phyloP scores from a whole-genome alignment of 495 filamentous ascomycete genomes.

The Xanthoparmelia taractica region DNA sequence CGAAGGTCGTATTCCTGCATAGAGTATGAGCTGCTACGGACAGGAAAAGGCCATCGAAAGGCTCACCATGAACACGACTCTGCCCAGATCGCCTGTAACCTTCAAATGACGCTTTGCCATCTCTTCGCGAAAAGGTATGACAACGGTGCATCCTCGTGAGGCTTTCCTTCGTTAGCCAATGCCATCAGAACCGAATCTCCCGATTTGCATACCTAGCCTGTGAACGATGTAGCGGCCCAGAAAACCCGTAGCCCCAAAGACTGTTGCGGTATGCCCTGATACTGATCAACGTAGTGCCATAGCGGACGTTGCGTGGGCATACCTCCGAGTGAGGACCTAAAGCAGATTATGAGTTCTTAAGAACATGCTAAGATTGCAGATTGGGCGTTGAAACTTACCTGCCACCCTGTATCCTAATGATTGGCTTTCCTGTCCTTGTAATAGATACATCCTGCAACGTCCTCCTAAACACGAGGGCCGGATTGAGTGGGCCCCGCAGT shows the following conservation, averaged over 20 bases:
- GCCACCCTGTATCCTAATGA: slow-evolving; percentile 74
- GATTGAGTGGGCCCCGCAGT: neutral
- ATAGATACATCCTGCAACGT: slow-evolving; percentile 72
- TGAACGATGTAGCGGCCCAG: slow-evolving; percentile 97
- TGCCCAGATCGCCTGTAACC: slow-evolving; percentile 84
- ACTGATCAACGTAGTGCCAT: neutral
- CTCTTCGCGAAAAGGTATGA: slow-evolving; percentile 92
- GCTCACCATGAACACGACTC: slow-evolving; percentile 72
- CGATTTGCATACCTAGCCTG: slow-evolving; percentile 62
- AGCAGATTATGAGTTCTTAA: slow-evolving; percentile 16
- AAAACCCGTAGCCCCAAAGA: slow-evolving; percentile 96
- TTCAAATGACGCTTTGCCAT: slow-evolving; percentile 97
- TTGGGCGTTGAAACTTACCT: slow-evolving; percentile 50
- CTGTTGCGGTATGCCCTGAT: slow-evolving; percentile 87
- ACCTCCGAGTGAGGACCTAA: slow-evolving; percentile 80
- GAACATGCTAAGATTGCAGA: neutral
- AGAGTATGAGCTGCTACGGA: slow-evolving; percentile 4
- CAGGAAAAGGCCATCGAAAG: too few species aligned
- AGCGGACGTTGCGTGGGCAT: slow-evolving; percentile 30
- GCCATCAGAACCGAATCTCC: neutral
- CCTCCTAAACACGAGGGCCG: slow-evolving; percentile 8
- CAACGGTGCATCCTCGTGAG: slow-evolving; percentile 82
- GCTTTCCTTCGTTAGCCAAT: slow-evolving; percentile 50
- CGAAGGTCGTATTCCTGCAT: slow-evolving; percentile 83
- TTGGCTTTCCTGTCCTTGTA: slow-evolving; percentile 78